Evolutionary conservation across 306 rosid genomes (phyloP).

Genomic region (Pterocarpus macrocarpus): DNA sequence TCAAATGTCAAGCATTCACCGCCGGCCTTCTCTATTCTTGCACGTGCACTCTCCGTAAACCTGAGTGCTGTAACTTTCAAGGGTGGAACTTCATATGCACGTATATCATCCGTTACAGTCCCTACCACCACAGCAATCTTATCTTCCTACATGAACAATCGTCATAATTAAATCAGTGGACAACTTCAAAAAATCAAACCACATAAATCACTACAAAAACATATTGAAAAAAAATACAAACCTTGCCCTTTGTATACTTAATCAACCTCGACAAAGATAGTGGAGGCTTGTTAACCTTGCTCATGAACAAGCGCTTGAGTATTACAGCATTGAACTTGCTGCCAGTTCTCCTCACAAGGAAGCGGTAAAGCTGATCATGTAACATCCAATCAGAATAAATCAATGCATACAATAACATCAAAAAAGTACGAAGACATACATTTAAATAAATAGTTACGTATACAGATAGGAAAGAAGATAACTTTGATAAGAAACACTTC

Average conservation of each 20-base stretch:
- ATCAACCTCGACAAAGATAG: conserved; percentile 82
- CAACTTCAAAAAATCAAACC: neutral
- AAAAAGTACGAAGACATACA: neutral
- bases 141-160: conserved; percentile 53
- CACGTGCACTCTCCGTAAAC: conserved; percentile 86
- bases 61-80: conserved; percentile 80
- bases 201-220: neutral
- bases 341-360: conserved; percentile 87
- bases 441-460: neutral
- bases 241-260: conserved; percentile 72
- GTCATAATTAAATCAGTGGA: conserved; percentile 26
- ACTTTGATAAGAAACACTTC: neutral
- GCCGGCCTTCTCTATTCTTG: conserved; percentile 85
- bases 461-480: neutral
- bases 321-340: conserved; percentile 82
- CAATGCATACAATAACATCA: neutral
- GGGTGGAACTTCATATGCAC: conserved; percentile 77
- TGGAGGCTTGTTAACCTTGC: conserved; percentile 87
- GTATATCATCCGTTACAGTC: conserved; percentile 71
- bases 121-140: conserved; percentile 84
- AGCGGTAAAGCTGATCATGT: conserved; percentile 75
- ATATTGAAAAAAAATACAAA: conserved; percentile 41
- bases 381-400: conserved; percentile 35
- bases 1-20: conserved; percentile 90
- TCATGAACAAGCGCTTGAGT: conserved; percentile 85